These are phyloP conservation scores for Phytophthora fragariaefolia DNA, from an alignment of 352 stramenopile species.

Conservation along the genomic window DNA sequence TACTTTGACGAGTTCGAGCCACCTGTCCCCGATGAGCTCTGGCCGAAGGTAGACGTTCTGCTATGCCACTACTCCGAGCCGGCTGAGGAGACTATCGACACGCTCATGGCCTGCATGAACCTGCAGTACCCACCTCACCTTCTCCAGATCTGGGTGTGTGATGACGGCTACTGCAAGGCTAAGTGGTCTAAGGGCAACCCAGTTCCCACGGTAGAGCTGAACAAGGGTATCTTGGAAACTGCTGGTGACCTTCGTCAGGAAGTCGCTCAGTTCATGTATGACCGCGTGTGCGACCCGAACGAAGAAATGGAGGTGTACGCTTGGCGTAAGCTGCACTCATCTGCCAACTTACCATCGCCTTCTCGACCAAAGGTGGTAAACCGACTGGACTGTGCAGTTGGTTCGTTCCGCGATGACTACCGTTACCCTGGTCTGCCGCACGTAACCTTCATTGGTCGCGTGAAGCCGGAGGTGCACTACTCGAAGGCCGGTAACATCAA, in stretches of 20 bases:
- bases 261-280: constrained; percentile 88
- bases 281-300: constrained; percentile 84
- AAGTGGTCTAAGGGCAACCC: constrained; percentile 86
- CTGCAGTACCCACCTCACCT: constrained; percentile 87
- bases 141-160: constrained; percentile 83
- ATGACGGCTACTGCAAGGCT: constrained; percentile 87
- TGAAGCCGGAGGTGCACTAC: constrained; percentile 84
- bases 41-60: constrained; percentile 86
- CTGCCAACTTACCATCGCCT: constrained; percentile 74
- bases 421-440: constrained; percentile 78
- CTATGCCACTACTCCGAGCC: constrained; percentile 89
- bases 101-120: constrained; percentile 89
- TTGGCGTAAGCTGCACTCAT: constrained; percentile 87
- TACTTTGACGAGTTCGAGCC: constrained; percentile 91
- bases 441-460: constrained; percentile 79
- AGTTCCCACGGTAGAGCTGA: constrained; percentile 70
- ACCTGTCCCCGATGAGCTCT: constrained; percentile 78
- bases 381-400: constrained; percentile 68
- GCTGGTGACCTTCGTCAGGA: constrained; percentile 82
- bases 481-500: constrained; percentile 92
- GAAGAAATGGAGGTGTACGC: constrained; percentile 87
- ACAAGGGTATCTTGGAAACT: constrained; percentile 84
- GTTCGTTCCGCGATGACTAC: constrained; percentile 89
- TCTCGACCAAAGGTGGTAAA: constrained; percentile 73
- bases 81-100: constrained; percentile 86